Conservation (phyloP, 768 basidiomycete genomes). For the Paxillus involutus region DNA sequence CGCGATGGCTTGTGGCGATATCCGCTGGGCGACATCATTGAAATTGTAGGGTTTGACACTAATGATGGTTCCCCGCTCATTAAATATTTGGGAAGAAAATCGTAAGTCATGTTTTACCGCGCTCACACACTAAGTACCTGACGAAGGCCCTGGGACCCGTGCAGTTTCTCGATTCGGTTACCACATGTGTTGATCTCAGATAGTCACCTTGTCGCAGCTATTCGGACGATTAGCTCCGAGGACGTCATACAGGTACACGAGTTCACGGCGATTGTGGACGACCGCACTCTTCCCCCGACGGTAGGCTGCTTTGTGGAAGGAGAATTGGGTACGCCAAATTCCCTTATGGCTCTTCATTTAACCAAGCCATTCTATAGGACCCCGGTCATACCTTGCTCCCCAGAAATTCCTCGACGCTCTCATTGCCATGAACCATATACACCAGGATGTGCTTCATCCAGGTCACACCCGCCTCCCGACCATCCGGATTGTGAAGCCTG, state of each 20-base stretch:
- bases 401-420: conserved; percentile 8
- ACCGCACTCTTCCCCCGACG: conserved; percentile 5
- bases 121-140: too few species aligned
- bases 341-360: too few species aligned
- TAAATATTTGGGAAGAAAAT: too few species aligned
- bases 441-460: neutral
- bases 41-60: too few species aligned
- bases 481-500: conserved; percentile 10
- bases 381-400: neutral
- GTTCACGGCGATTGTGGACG: conserved; percentile 1
- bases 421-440: neutral
- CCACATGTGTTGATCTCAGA: too few species aligned
- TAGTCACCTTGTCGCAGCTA: neutral
- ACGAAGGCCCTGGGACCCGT: too few species aligned
- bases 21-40: too few species aligned
- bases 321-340: neutral
- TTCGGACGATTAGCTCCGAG: conserved; percentile 2
- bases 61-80: too few species aligned
- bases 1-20: too few species aligned
- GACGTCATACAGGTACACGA: conserved; percentile 5
- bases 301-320: conserved; percentile 16
- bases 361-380: neutral
- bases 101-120: too few species aligned
- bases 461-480: conserved; percentile 7
- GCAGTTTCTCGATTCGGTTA: too few species aligned